Evolutionary conservation across 768 basidiomycete species (phyloP).

Genomic region (Botryobasidium botryosum): DNA sequence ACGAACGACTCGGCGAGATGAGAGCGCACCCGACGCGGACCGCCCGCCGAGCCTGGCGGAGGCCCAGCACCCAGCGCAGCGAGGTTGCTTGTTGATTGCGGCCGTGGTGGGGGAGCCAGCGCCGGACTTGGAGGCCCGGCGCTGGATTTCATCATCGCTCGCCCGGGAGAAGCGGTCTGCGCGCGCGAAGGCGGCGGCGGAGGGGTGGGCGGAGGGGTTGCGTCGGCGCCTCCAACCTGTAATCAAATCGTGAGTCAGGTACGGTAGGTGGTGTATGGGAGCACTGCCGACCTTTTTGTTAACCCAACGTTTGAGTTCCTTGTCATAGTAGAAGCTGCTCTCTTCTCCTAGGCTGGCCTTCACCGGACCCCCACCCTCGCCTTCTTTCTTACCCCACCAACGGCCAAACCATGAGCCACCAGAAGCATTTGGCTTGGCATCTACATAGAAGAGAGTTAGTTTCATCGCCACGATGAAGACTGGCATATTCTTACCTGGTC

Average conservation of each 20-base stretch:
- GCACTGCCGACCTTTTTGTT: slow-evolving; percentile 62
- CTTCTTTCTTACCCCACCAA: slow-evolving; percentile 49
- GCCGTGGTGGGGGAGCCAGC: slow-evolving; percentile 21
- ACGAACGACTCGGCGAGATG: slow-evolving; percentile 26
- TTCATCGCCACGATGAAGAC: slow-evolving; percentile 5
- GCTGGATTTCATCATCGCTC: slow-evolving; percentile 13
- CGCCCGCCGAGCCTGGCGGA: slow-evolving; percentile 49
- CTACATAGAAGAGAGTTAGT: slow-evolving; percentile 8
- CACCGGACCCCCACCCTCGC: slow-evolving; percentile 50
- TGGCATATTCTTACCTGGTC: slow-evolving; percentile 8
- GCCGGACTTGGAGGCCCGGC: slow-evolving; percentile 17
- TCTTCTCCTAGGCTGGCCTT: slow-evolving; percentile 90
- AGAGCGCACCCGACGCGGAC: slow-evolving; percentile 45
- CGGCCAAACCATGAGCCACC: slow-evolving; percentile 63
- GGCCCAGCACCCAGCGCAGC: too few relatives aligned
- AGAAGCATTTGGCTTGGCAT: slow-evolving; percentile 19
- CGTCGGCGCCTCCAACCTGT: slow-evolving; percentile 39
- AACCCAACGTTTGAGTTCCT: slow-evolving; percentile 91
- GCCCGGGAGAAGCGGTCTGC: slow-evolving; percentile 70
- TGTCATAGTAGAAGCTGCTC: slow-evolving; percentile 81
- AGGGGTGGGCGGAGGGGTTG: slow-evolving; percentile 33
- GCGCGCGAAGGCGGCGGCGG: slow-evolving; percentile 70
- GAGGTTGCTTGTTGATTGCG: slow-evolving; percentile 19
- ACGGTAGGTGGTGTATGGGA: background rate
- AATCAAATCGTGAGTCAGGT: slow-evolving; percentile 1